phyloP scores from a whole-genome alignment of 208 protist genomes.

The Acanthamoeba lenticulata region DNA sequence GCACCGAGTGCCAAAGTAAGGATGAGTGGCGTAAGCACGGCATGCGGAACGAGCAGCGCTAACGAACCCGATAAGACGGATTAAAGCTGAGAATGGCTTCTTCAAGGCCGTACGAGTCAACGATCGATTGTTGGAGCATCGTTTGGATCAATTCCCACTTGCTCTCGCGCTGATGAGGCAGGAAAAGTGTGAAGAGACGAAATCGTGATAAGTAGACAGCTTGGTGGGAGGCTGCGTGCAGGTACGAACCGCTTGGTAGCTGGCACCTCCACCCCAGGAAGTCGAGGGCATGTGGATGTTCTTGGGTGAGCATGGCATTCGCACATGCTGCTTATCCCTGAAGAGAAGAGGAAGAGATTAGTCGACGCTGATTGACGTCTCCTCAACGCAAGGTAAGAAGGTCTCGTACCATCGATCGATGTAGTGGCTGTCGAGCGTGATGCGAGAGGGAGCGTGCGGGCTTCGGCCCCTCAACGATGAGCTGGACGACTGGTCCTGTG shows the following conservation, averaged over 20 bases:
- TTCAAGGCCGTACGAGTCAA: conserved; percentile 36
- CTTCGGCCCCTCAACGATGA: too few relatives aligned
- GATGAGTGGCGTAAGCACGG: neutral
- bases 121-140: conserved; percentile 31
- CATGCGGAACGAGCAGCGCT: neutral
- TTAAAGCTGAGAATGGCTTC: conserved; percentile 57
- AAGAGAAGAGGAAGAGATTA: neutral
- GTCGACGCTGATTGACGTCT: too few relatives aligned
- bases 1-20: neutral
- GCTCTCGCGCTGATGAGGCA: neutral
- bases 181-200: neutral
- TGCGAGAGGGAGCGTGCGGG: too few relatives aligned
- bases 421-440: neutral
- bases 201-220: neutral
- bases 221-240: neutral
- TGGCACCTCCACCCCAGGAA: neutral
- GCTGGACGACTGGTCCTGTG: too few relatives aligned
- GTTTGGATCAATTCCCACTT: conserved; percentile 71
- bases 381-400: neutral
- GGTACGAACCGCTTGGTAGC: neutral
- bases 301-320: conserved; percentile 68
- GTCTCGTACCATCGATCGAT: neutral
- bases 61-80: neutral
- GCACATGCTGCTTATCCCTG: conserved; percentile 70
- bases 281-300: conserved; percentile 4